Base-by-base conservation (phyloP, 768 basidiomycete species). In the Melanogaster broomeanus region DNA sequence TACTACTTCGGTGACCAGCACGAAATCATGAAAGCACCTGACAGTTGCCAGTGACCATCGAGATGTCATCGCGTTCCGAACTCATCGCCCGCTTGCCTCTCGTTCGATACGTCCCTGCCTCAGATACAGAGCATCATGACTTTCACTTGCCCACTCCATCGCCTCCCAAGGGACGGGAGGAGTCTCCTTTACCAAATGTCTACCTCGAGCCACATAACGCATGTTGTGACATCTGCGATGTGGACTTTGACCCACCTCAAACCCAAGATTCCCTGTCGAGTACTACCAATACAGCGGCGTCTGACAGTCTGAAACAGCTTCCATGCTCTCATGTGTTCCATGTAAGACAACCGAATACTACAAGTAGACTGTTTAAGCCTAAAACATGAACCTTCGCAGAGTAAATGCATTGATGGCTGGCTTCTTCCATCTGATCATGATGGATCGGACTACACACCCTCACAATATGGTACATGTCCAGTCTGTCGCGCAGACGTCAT, bases 311-410 rank as follows among this genome's bases (percentile, higher is more conserved):
- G 38, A 42, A n/a, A 49, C 48, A 41, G 18, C 48, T 49, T 42
- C 38, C 48, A 21, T 49, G 48, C 15, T 24, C 48, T 27, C 48
- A 49, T 21, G 48, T 49, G 9, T 49, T 49, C 39, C 48, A 49
- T 30, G 48, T 49, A 49, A 49, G 48, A 12, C 12, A 16, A 15
- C 18, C 18, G 12, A 18, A 16, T 19, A 27, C 18, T 16, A 49
- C 15, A 27, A 48, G 28, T 30, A 30, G 7, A 30, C 28, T 12
- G 7, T 3, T 27, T 13, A 37, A 16, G n/a, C 13, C 21, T 49
- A 28, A 49, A 22, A 27, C 11, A 25, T 18, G 1, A 11, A n/a
- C 27, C 40, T 39, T 13, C 27, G 18, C 48, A 49, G 48, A 42
- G 9, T 40, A 11, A 18, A 22, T 49, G 48, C 28, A 49, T 49